Percentiles rank a stretch among this genome's conserved stretches.
phyloP scores from a whole-genome alignment of 306 rosid genomes.

The Hippophae gyantsensis region DNA sequence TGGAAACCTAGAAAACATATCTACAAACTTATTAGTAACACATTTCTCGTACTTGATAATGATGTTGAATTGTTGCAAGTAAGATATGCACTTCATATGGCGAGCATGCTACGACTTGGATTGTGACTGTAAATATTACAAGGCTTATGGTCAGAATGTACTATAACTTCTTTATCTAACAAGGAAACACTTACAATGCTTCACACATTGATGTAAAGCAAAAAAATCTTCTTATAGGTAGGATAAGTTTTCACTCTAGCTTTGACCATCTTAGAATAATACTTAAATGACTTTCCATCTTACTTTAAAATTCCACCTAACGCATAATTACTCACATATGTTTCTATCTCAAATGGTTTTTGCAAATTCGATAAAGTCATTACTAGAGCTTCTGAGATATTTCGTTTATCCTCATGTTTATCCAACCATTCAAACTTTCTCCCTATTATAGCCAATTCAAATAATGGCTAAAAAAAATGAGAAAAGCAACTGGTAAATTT shows the following conservation, averaged over 20 bases:
- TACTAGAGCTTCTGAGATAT: neutral
- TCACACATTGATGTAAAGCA: neutral
- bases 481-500: neutral
- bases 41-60: too few relatives aligned
- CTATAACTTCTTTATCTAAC: neutral
- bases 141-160: neutral
- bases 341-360: neutral
- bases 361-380: neutral
- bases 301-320: neutral
- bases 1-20: too few relatives aligned
- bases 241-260: neutral
- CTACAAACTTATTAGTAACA: too few relatives aligned
- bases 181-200: neutral
- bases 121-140: neutral
- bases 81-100: conserved; percentile 1
- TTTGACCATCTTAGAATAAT: neutral
- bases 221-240: neutral
- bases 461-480: neutral
- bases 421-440: neutral
- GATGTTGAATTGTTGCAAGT: conserved; percentile 4
- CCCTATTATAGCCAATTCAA: too few relatives aligned
- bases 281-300: neutral
- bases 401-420: neutral
- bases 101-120: neutral
- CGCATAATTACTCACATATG: neutral